Evolutionary conservation across 768 basidiomycete genomes (phyloP).

Genomic region (Leccinum aurantiacum): DNA sequence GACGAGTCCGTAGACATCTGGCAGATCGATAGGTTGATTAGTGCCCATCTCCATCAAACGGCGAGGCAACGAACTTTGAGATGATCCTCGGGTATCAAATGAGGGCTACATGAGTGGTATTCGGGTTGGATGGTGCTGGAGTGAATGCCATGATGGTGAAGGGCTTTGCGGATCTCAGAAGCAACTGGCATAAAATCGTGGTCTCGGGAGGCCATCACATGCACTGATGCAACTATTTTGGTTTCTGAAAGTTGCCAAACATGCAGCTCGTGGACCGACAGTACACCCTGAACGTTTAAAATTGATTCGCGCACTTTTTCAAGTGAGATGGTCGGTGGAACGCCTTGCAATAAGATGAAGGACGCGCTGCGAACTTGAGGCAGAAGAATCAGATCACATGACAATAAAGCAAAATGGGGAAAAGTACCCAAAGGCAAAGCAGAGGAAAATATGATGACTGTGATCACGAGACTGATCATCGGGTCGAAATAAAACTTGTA

Average conservation of each 20-base stretch:
- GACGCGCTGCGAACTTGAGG: slow-evolving; percentile 79
- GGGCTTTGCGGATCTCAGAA: slow-evolving; percentile 73
- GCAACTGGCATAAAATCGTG: slow-evolving; percentile 93
- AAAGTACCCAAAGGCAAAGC: slow-evolving; percentile 80
- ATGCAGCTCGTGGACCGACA: slow-evolving; percentile 88
- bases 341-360: slow-evolving; percentile 93
- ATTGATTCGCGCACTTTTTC: slow-evolving; percentile 88
- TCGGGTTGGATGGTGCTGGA: slow-evolving; percentile 95
- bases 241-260: slow-evolving; percentile 97
- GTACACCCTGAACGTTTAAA: slow-evolving; percentile 75
- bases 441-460: slow-evolving; percentile 94
- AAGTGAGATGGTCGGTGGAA: slow-evolving; percentile 84
- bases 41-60: not conserved
- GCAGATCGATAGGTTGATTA: slow-evolving; percentile 6
- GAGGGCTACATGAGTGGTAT: slow-evolving; percentile 46
- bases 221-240: slow-evolving; percentile 94
- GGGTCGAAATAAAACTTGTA: slow-evolving; percentile 95
- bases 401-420: slow-evolving; percentile 1
- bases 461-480: slow-evolving; percentile 89
- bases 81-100: slow-evolving; percentile 43
- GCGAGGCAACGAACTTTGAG: slow-evolving; percentile 43
- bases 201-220: slow-evolving; percentile 79
- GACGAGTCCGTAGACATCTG: slow-evolving; percentile 54
- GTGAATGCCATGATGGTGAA: slow-evolving; percentile 93
- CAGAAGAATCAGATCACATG: slow-evolving; percentile 14